These are phyloP conservation scores for Sporobolomyces pararoseus DNA, from an alignment of 768 basidiomycete species.

Conservation along the genomic window DNA sequence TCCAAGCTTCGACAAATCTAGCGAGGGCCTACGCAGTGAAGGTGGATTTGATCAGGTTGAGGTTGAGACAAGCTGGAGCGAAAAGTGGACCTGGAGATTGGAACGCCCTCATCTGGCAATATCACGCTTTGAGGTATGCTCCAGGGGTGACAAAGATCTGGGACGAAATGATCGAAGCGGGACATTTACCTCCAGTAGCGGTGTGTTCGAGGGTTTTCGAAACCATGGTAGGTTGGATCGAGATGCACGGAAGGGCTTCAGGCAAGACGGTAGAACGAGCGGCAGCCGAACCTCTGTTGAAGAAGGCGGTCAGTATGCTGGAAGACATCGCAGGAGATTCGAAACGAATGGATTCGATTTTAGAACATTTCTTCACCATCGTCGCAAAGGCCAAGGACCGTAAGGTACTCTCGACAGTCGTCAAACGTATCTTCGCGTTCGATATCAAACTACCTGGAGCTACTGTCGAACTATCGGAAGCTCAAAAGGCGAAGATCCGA, in stretches of 20 bases:
- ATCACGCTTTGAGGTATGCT: slow-evolving; percentile 22
- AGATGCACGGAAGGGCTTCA: slow-evolving; percentile 26
- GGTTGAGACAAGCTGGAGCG: slow-evolving; percentile 24
- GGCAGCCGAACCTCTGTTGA: slow-evolving; percentile 28
- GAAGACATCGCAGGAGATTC: neutral
- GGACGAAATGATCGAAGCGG: slow-evolving; percentile 31
- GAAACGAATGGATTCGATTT: slow-evolving; percentile 1
- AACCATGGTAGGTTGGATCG: slow-evolving; percentile 32
- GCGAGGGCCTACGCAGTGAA: slow-evolving; percentile 22
- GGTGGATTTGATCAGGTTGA: slow-evolving; percentile 31
- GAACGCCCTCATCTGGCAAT: slow-evolving; percentile 23
- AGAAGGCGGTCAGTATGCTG: slow-evolving; percentile 10
- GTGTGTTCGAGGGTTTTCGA: slow-evolving; percentile 7
- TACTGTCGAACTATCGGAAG: neutral
- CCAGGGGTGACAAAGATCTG: slow-evolving; percentile 27
- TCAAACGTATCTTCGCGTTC: slow-evolving; percentile 33
- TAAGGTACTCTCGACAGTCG: slow-evolving; percentile 13
- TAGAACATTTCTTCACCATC: slow-evolving; percentile 27
- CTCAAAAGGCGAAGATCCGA: neutral
- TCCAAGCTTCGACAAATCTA: slow-evolving; percentile 6
- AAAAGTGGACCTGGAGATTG: slow-evolving; percentile 8
- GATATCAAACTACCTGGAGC: slow-evolving; percentile 34
- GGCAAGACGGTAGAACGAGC: slow-evolving; percentile 21
- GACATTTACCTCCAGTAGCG: neutral
- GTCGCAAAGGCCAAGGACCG: slow-evolving; percentile 24